Evolutionary conservation across 306 rosid genomes (phyloP).

Genomic region (Mucuna pruriens): DNA sequence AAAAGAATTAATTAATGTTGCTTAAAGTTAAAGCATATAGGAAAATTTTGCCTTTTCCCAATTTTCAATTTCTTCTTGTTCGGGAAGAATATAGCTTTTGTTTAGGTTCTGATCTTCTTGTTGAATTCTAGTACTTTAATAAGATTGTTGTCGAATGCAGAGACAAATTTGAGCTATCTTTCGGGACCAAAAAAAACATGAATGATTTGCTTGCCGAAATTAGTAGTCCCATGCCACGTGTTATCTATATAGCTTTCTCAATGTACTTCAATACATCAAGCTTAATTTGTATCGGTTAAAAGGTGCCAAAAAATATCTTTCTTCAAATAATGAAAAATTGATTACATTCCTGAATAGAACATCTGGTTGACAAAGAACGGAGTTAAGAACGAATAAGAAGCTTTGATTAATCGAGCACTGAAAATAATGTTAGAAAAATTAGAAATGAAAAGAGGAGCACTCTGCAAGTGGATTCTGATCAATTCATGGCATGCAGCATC

Average conservation of each 20-base stretch:
- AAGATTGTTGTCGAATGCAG: not conserved
- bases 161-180: not conserved
- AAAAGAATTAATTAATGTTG: not conserved
- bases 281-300: not conserved
- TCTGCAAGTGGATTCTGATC: not conserved
- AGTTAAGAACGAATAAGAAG: not conserved
- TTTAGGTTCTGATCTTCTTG: not conserved
- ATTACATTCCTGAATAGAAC: not conserved
- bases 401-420: not conserved
- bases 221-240: not conserved
- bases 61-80: not conserved
- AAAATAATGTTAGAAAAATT: not conserved
- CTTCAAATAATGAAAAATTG: not conserved
- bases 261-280: not conserved
- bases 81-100: not conserved
- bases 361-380: not conserved
- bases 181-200: not conserved
- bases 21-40: not conserved
- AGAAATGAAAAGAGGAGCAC: not conserved
- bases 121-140: not conserved
- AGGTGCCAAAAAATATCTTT: not conserved
- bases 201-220: not conserved
- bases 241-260: not conserved
- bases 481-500: not conserved
- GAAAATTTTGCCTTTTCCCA: not conserved